Evolutionary conservation across 768 basidiomycete species (phyloP).

Genomic region (Pulveroboletus sp.): DNA sequence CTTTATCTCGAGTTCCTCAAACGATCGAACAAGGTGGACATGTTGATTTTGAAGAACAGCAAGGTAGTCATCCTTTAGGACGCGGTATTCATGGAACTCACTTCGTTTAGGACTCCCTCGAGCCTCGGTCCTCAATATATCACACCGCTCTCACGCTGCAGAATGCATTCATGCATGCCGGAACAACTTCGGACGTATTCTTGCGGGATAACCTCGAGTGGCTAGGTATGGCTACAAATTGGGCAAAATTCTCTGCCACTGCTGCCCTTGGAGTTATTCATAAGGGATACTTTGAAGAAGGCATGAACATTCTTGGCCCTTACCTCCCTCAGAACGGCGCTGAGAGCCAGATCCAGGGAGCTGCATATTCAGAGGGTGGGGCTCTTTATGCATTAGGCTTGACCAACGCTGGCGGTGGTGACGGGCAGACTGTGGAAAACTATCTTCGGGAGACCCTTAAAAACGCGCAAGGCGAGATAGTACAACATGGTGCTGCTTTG

Average conservation of each 20-base stretch:
- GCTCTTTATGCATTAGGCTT: constrained; percentile 93
- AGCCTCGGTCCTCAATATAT: constrained; percentile 93
- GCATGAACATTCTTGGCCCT: constrained; percentile 86
- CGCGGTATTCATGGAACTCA: constrained; percentile 1
- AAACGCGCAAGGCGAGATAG: constrained; percentile 73
- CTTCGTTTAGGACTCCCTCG: constrained; percentile 68
- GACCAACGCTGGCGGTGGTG: constrained; percentile 89
- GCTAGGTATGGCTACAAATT: constrained; percentile 92
- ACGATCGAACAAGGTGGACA: constrained; percentile 89
- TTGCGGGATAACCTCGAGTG: constrained; percentile 95
- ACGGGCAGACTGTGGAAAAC: constrained; percentile 56
- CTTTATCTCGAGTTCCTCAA: constrained; percentile 94
- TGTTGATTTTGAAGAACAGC: constrained; percentile 86
- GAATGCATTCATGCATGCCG: constrained; percentile 98
- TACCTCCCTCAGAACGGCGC: constrained; percentile 81
- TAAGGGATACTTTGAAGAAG: constrained; percentile 93
- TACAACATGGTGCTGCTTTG: constrained; percentile 95
- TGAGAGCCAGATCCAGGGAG: constrained; percentile 72
- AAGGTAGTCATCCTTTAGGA: constrained; percentile 51
- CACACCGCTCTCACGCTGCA: constrained; percentile 95
- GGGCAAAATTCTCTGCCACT: constrained; percentile 98
- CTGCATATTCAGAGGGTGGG: constrained; percentile 91
- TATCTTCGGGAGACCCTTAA: constrained; percentile 81
- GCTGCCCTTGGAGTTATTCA: constrained; percentile 97
- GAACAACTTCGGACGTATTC: constrained; percentile 92